Conservation (phyloP, 2,329 filamentous ascomycete species). For the Neonectria sp. region DNA sequence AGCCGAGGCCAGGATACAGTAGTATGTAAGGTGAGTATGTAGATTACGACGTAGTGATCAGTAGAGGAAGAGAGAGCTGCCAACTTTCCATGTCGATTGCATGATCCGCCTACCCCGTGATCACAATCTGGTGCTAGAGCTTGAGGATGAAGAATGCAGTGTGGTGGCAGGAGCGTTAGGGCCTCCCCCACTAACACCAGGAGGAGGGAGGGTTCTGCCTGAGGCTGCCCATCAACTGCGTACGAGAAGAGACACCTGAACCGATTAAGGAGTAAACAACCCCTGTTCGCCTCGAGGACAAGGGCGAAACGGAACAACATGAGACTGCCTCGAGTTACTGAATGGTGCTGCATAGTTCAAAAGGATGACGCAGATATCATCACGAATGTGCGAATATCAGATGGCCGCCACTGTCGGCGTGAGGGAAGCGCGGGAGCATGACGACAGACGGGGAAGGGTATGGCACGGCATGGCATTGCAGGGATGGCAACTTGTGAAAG, state of each 20-base stretch:
- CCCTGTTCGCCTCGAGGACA: background rate
- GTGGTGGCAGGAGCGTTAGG: conserved; percentile 2
- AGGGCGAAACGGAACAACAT: background rate
- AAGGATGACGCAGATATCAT: background rate
- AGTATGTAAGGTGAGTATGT: background rate
- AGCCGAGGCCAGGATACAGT: background rate
- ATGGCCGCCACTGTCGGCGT: background rate
- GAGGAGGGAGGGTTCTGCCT: conserved; percentile 31
- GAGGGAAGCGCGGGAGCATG: conserved; percentile 6
- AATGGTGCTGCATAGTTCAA: background rate
- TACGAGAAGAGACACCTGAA: background rate
- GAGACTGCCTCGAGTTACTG: background rate
- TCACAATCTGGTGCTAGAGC: background rate
- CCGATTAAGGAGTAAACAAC: background rate
- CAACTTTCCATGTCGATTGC: conserved; percentile 14
- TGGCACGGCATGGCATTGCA: conserved; percentile 3
- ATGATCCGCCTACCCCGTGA: conserved; percentile 16
- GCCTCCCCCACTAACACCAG: conserved; percentile 25
- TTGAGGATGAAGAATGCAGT: conserved; percentile 9
- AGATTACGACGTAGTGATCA: background rate
- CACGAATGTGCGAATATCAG: background rate
- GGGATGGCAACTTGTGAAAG: background rate
- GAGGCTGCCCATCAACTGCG: background rate
- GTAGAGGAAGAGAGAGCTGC: background rate
- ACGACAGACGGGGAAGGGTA: conserved; percentile 3